Evolutionary conservation across 139 green algal genomes (phyloP).

Genomic region (Chlorella sp.): DNA sequence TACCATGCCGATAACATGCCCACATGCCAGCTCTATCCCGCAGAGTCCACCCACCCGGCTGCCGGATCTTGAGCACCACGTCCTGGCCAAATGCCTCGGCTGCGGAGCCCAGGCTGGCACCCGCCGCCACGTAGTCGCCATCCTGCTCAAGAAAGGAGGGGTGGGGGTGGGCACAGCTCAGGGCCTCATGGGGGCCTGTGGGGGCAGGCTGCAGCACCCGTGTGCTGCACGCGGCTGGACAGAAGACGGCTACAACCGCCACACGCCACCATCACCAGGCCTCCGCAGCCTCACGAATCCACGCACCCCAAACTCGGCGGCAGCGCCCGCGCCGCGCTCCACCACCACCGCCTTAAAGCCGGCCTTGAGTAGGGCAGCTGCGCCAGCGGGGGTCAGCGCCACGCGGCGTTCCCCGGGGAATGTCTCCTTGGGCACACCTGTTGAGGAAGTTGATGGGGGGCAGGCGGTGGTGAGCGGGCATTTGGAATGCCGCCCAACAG

Average conservation of each 20-base stretch:
- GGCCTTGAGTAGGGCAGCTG: conserved; percentile 66
- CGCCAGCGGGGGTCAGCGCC: conserved; percentile 67
- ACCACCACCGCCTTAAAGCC: conserved; percentile 81
- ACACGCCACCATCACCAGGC: too few relatives aligned
- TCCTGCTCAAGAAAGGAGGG: conserved; percentile 42
- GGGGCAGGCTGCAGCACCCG: background rate
- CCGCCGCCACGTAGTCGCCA: conserved; percentile 64
- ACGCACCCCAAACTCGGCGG: conserved; percentile 71
- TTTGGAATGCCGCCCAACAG: background rate
- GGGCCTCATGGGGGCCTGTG: background rate
- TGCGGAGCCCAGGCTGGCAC: conserved; percentile 68
- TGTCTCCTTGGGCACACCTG: conserved; percentile 79
- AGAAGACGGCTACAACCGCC: too few relatives aligned
- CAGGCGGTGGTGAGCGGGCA: background rate
- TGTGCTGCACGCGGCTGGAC: too few relatives aligned
- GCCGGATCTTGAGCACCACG: conserved; percentile 68
- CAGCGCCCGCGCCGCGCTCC: conserved; percentile 71
- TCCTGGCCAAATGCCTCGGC: conserved; percentile 49
- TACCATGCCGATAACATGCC: too few relatives aligned
- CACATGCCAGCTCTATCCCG: too few relatives aligned
- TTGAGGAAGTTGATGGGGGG: background rate
- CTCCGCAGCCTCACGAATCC: too few relatives aligned
- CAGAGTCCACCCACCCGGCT: conserved; percentile 48
- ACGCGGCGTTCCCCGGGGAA: conserved; percentile 70
- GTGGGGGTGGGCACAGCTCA: background rate